Conservation (phyloP, 2,329 filamentous ascomycete species). For the Colletotrichum sp. region DNA sequence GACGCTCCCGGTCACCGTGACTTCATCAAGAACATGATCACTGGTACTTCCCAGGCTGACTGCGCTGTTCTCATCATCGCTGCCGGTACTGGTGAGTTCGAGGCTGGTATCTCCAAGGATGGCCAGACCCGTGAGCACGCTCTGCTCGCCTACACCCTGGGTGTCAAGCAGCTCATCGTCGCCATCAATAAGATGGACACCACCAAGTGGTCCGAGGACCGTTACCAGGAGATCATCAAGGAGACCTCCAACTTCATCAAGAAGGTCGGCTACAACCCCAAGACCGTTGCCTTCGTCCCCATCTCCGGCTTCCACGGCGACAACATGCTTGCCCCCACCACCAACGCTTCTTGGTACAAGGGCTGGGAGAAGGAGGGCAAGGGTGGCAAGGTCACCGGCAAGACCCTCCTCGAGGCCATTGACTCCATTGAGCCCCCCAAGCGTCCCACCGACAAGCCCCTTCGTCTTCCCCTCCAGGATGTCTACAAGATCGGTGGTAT, state of each 20-base stretch:
- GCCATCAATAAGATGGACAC: constrained; percentile 99
- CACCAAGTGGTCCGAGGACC: constrained; percentile 95
- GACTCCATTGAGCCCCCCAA: constrained; percentile 91
- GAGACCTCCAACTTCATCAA: constrained; percentile 99
- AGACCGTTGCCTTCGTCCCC: constrained; percentile 96
- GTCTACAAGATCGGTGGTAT: constrained; percentile 99
- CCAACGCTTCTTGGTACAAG: constrained; percentile 99
- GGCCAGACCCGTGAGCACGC: constrained; percentile 99
- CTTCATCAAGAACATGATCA: constrained; percentile 99
- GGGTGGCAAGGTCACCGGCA: constrained; percentile 82
- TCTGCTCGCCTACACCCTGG: constrained; percentile 98
- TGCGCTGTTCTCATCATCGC: constrained; percentile 99
- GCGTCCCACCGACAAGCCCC: constrained; percentile 98
- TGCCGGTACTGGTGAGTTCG: constrained; percentile 99
- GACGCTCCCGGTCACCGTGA: constrained; percentile 99
- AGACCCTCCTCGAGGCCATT: constrained; percentile 99
- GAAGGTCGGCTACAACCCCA: constrained; percentile 99
- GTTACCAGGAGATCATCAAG: constrained; percentile 99
- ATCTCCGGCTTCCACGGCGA: constrained; percentile 99
- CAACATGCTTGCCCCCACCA: constrained; percentile 94
- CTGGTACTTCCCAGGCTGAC: constrained; percentile 99
- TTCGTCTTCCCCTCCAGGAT: constrained; percentile 99
- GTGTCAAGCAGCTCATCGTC: constrained; percentile 99
- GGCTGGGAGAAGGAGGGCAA: constrained; percentile 99
- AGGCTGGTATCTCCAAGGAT: constrained; percentile 99